Base-by-base conservation (phyloP, 148 eudicot genomes). In the Rhododendron ferrugineum region DNA sequence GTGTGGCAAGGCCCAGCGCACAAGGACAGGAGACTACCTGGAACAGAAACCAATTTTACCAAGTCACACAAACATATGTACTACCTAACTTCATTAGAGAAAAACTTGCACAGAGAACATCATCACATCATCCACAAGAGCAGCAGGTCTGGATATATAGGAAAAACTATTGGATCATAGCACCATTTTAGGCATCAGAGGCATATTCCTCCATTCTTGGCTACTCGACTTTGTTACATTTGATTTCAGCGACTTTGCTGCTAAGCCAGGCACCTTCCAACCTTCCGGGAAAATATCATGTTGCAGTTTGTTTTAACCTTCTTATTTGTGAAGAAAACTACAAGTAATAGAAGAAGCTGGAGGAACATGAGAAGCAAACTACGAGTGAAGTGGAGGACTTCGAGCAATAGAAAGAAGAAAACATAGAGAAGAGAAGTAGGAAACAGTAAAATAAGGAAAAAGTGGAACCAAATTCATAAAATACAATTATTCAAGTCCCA, bases 11-110 rank as follows among this genome's bases (percentile, higher is more conserved):
- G 86, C 99, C 99, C 86, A 96, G 90, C 49, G 99, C 99, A 88
- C 98, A 96, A 56, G 99, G 99, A 85, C 98, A 96, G 84, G 99
- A 96, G 81, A 96, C 98, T 68, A 96, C 99, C 99, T 96, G 93
- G 30, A 84, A 74, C 82, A 36, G 73, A 86, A 82, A 58, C 70
- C 30, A 79, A 78, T 6, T 52, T 37, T 58, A 66, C 46, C 3
- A 79, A 49, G 85, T 64, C 49, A 83, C 49, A 44, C 10, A 37
- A 20, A 14, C 30, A 60, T 49, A 23, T 18, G 62, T 40, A 86
- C 44, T 52, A 13, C 56, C 70, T 52, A 50, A 52, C 36, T 85
- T 3, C 28, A 15, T 66, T 79, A 15, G 47, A 52, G 56, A 68
- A 49, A 42, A 85, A 78, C 15, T 78, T 78, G 68, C 16, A 11